A percentile compares a stretch with the other conserved stretches of the same genome.
Evolutionary conservation across 306 rosid species (phyloP).

Genomic region (Citrullus amarus): DNA sequence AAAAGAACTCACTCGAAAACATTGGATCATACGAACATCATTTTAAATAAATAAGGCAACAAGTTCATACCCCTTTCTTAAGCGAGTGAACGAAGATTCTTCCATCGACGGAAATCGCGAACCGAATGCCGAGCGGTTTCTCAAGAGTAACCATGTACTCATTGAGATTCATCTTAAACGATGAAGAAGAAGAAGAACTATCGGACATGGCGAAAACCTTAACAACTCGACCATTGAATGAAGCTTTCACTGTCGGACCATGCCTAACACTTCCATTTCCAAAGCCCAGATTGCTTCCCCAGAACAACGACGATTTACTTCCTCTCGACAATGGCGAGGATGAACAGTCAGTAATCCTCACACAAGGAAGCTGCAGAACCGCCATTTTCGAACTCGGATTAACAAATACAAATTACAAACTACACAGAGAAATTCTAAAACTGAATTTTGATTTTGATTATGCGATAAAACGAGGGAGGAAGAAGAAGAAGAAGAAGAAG

Average conservation of each 20-base stretch:
- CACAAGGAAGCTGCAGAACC: conserved; percentile 33
- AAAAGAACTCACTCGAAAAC: not conserved
- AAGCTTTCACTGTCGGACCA: not conserved
- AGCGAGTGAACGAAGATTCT: conserved; percentile 72
- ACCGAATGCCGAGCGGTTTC: conserved; percentile 78
- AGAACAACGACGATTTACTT: conserved; percentile 22
- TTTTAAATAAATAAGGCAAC: not conserved
- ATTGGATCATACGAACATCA: not conserved
- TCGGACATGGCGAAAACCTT: conserved; percentile 42
- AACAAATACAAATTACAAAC: not conserved
- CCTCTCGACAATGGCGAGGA: conserved; percentile 10
- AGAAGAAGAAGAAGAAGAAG: not conserved
- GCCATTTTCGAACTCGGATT: conserved; percentile 23
- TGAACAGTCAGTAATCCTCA: conserved; percentile 15
- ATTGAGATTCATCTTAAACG: conserved; percentile 66
- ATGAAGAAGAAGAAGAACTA: not conserved
- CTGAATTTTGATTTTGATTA: too few relatives aligned
- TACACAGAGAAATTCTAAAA: not conserved
- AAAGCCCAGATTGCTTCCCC: conserved; percentile 23
- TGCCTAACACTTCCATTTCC: not conserved
- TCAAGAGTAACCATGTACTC: conserved; percentile 86
- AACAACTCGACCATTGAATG: conserved; percentile 15
- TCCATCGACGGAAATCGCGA: conserved; percentile 72
- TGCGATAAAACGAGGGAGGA: too few relatives aligned
- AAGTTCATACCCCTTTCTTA: conserved; percentile 57